These are phyloP conservation scores for Malus fusca DNA, from an alignment of 306 rosid genomes.

Conservation along the genomic window DNA sequence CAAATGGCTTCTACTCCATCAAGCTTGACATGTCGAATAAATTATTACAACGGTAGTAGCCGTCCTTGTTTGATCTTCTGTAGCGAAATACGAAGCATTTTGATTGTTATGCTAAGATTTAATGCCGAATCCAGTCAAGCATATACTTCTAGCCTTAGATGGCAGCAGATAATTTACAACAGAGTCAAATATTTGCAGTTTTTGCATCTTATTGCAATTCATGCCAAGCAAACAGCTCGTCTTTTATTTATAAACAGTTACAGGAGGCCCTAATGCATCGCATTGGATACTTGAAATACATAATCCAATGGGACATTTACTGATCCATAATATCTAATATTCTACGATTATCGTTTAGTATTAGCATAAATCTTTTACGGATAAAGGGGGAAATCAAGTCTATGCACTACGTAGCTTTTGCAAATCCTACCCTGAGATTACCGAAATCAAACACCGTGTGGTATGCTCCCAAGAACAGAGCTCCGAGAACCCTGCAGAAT, in stretches of 20 bases:
- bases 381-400: not conserved
- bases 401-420: conserved; percentile 49
- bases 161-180: not conserved
- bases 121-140: not conserved
- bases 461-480: conserved; percentile 56
- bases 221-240: not conserved
- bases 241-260: not conserved
- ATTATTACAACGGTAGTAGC: not conserved
- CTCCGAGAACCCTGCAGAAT: conserved; percentile 69
- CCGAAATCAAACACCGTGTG: conserved; percentile 71
- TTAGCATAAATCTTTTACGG: not conserved
- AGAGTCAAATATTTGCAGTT: not conserved
- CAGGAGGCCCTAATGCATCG: not conserved
- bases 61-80: not conserved
- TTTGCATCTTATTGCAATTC: not conserved
- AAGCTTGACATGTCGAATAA: not conserved
- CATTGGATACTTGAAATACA: not conserved
- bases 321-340: not conserved
- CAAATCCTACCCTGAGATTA: conserved; percentile 61
- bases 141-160: not conserved
- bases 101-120: not conserved
- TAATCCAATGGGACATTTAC: not conserved
- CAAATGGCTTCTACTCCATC: not conserved
- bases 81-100: not conserved
- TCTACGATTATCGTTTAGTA: not conserved